Evolutionary conservation across 2,329 filamentous ascomycete genomes (phyloP).

Genomic region (Aureobasidium zeae): DNA sequence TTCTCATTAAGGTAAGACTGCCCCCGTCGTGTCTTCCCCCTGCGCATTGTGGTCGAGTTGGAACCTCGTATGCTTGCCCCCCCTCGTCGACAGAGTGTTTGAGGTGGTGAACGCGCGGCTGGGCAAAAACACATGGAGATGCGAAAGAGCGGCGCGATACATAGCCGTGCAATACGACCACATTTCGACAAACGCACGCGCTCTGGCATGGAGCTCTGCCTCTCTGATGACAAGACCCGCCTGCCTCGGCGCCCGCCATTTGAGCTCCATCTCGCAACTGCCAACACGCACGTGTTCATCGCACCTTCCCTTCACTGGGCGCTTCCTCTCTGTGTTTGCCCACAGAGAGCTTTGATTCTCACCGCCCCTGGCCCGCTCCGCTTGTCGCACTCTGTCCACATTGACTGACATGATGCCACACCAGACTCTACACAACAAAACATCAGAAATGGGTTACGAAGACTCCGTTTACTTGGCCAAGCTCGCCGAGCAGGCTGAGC

Average conservation of each 20-base stretch:
- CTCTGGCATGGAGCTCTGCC: too few species aligned
- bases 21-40: too few species aligned
- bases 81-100: conserved; percentile 8
- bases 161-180: too few species aligned
- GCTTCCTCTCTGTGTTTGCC: conserved; percentile 1
- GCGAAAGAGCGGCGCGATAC: background rate
- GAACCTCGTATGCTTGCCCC: background rate
- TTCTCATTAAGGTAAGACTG: conserved; percentile 13
- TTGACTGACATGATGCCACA: conserved; percentile 14
- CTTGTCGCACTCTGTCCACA: background rate
- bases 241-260: conserved; percentile 3
- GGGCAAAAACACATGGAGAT: conserved; percentile 10
- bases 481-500: conserved; percentile 99
- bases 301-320: conserved; percentile 1
- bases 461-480: conserved; percentile 99
- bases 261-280: conserved; percentile 9
- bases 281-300: background rate
- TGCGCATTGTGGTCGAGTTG: too few species aligned
- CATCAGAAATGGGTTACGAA: conserved; percentile 90
- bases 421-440: conserved; percentile 17
- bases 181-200: too few species aligned
- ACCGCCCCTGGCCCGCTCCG: conserved; percentile 6
- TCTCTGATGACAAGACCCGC: conserved; percentile 7
- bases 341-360: conserved; percentile 2
- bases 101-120: conserved; percentile 7